These are phyloP conservation scores for Leccinum disarticulatum DNA, from an alignment of 768 basidiomycete genomes.

Conservation along the genomic window DNA sequence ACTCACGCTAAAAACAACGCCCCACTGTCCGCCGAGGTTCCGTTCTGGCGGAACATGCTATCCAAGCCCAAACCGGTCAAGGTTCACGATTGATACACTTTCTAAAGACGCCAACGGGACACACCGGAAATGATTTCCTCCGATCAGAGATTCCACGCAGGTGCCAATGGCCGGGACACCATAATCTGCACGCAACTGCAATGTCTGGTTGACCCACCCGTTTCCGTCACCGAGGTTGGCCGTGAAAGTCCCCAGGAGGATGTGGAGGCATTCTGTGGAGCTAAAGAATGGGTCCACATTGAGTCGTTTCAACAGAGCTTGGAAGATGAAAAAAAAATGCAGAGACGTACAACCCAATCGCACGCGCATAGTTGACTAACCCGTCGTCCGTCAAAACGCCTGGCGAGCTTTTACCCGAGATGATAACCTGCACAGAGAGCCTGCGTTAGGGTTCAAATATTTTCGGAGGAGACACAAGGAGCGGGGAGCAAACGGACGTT, in stretches of 20 bases:
- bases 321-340: no score
- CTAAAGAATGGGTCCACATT: constrained; percentile 18
- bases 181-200: constrained; percentile 47
- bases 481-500: constrained; percentile 33
- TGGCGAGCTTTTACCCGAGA: constrained; percentile 62
- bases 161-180: constrained; percentile 38
- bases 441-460: neutral
- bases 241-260: constrained; percentile 36
- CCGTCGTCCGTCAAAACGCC: constrained; percentile 56
- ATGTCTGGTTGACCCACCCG: constrained; percentile 42
- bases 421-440: constrained; percentile 49
- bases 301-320: no score
- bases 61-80: neutral
- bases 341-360: constrained; percentile 59
- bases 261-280: constrained; percentile 39
- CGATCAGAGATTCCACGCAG: constrained; percentile 44
- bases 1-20: constrained; percentile 62
- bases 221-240: constrained; percentile 52
- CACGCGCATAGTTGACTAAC: constrained; percentile 55
- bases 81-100: neutral
- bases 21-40: constrained; percentile 45
- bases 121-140: constrained; percentile 51
- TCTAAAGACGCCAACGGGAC: neutral
- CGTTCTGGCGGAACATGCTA: constrained; percentile 59
- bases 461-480: neutral